phyloP scores from a whole-genome alignment of 148 eudicot species.

The Nyssa sinensis region DNA sequence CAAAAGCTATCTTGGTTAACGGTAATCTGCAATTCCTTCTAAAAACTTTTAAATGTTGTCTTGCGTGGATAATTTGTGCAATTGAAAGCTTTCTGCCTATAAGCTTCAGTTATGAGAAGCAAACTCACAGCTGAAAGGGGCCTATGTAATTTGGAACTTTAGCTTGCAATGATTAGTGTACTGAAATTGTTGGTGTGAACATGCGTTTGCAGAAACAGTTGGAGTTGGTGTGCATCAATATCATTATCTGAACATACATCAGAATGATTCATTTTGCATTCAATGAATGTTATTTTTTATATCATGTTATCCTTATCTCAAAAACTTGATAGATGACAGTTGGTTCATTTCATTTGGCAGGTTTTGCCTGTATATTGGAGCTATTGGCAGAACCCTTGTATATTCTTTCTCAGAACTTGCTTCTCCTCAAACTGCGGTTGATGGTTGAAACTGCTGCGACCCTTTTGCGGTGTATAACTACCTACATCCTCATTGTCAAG shows the following conservation, averaged over 20 bases:
- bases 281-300: background rate
- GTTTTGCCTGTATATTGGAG: slow-evolving; percentile 87
- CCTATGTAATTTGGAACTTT: background rate
- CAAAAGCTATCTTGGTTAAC: slow-evolving; percentile 78
- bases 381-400: slow-evolving; percentile 91
- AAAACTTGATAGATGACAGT: slow-evolving; percentile 2
- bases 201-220: background rate
- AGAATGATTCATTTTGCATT: background rate
- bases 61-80: background rate
- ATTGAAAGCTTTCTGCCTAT: background rate
- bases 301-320: background rate
- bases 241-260: background rate
- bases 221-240: background rate
- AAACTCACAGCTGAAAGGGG: background rate
- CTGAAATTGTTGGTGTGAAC: background rate
- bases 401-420: slow-evolving; percentile 85
- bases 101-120: background rate
- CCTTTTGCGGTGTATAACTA: slow-evolving; percentile 71
- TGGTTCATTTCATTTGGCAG: slow-evolving; percentile 37
- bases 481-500: slow-evolving; percentile 61
- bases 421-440: slow-evolving; percentile 84
- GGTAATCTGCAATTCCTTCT: slow-evolving; percentile 42
- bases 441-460: slow-evolving; percentile 85
- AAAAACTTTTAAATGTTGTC: background rate
- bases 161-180: background rate